Percentiles rank a stretch among this genome's conserved stretches.
Conservation (phyloP, 2,329 filamentous ascomycete genomes). For the Colletotrichum falcatum region DNA sequence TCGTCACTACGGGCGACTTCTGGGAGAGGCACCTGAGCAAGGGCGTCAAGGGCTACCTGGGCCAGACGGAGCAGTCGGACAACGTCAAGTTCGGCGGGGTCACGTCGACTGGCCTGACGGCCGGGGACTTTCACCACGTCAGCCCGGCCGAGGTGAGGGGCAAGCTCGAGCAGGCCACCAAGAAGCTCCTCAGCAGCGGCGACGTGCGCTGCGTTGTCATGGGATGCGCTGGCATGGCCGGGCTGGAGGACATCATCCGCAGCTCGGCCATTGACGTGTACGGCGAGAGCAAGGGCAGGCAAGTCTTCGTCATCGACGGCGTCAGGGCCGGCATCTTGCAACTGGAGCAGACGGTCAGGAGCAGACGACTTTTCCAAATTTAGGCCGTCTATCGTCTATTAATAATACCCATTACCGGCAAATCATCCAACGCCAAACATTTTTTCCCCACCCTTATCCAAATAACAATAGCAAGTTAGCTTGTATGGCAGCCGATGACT, state of each 20-base stretch:
- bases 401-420: slow-evolving; percentile 15
- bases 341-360: slow-evolving; percentile 66
- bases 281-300: slow-evolving; percentile 66
- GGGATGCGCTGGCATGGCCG: slow-evolving; percentile 93
- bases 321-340: slow-evolving; percentile 76
- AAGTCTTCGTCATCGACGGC: slow-evolving; percentile 81
- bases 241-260: slow-evolving; percentile 81
- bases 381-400: slow-evolving; percentile 1
- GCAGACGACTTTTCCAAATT: slow-evolving; percentile 53
- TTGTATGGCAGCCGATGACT: neutral
- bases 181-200: slow-evolving; percentile 68
- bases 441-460: neutral
- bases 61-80: slow-evolving; percentile 52
- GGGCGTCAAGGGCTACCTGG: slow-evolving; percentile 75
- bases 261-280: slow-evolving; percentile 74
- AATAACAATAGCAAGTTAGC: neutral
- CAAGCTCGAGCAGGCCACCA: slow-evolving; percentile 78
- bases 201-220: slow-evolving; percentile 78
- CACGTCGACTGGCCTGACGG: slow-evolving; percentile 83
- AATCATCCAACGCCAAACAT: slow-evolving; percentile 2
- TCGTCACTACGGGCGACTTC: slow-evolving; percentile 86
- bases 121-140: slow-evolving; percentile 81
- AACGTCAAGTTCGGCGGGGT: slow-evolving; percentile 79
- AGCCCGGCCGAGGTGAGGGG: slow-evolving; percentile 71
- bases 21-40: slow-evolving; percentile 81